Evolutionary conservation across 208 protist genomes (phyloP), one percentile per base, ranked within the genome.

Genomic region (Wallacemonas sp.): DNA sequence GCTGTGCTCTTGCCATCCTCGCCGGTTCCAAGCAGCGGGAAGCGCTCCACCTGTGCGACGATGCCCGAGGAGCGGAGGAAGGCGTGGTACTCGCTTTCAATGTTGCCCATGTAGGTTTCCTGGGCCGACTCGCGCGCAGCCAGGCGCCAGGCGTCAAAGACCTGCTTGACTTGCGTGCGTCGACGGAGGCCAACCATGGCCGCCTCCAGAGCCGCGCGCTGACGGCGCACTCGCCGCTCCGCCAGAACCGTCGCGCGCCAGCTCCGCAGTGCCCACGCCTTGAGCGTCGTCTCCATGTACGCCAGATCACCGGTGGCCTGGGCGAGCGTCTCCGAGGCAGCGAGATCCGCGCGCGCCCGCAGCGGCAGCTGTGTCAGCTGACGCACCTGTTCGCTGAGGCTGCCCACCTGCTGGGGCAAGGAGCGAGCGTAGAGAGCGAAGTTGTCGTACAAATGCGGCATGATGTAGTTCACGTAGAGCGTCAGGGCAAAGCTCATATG

Each of bases 361-460:
- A 94, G 78, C 16, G 79, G 79, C 0, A 93, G 48, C 43, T 72
- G 48, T 8, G 77, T 33, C 32, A 96, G 74, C 57, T 88, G 83
- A n/a, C 68, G 66, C 23, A 94, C 76, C 70, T 94, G 85, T 65
- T 90, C 85, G 39, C 80, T 82, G 34, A 96, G 63, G 33, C 72
- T 72, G 41, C 81, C 84, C 36, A 86, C 47, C 27, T 41, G 55
- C 5, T 58, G 49, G 21, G 88, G 91, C 26, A 89, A 55, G 27
- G 82, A 56, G 0, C 67, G 29, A 14, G 65, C 30, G 49, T 74
- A 78, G 12, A 67, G 43, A 17, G 64, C 34, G 76, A 81, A 93
- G 61, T 85, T 74, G 12, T 77, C 65, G 68, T 94, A 96, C 23
- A 96, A 27, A 74, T 93, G 86, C 6, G 91, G 91, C 9, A 94